Percentiles rank a stretch among this genome's conserved stretches.
These are phyloP conservation scores for Moricandia moricandioides DNA, from an alignment of 345 rosid species.

Conservation along the genomic window DNA sequence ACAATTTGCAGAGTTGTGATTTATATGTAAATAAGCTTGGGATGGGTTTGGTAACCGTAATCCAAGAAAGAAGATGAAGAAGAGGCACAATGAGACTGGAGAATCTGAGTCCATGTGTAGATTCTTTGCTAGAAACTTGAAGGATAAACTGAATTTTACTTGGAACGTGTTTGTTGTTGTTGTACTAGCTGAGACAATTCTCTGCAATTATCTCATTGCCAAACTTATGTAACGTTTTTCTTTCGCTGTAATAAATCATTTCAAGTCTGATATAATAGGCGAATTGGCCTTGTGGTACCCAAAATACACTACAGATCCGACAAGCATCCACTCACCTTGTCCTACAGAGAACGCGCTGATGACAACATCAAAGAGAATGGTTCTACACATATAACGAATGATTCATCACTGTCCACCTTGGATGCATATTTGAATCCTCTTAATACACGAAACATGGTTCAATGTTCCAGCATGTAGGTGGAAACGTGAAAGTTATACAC, in stretches of 20 bases:
- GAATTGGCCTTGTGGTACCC: neutral
- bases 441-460: neutral
- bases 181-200: neutral
- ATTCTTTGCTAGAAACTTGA: conserved; percentile 11
- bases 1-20: conserved; percentile 43
- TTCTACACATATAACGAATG: neutral
- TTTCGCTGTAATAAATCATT: conserved; percentile 2
- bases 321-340: neutral
- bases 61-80: conserved; percentile 37
- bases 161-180: conserved; percentile 20
- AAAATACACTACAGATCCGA: neutral
- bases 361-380: no score
- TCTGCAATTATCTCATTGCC: conserved; percentile 42
- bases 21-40: conserved; percentile 30
- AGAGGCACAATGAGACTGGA: conserved; percentile 59
- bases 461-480: neutral
- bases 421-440: neutral
- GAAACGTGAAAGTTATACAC: neutral
- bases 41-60: conserved; percentile 8
- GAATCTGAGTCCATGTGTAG: conserved; percentile 57
- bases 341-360: no score
- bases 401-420: neutral
- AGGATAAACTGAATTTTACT: conserved; percentile 22
- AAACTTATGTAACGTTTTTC: neutral
- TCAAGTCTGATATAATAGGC: neutral